phyloP scores from a whole-genome alignment of 192 early-diverging fungal species.

The Backusella luteola region DNA sequence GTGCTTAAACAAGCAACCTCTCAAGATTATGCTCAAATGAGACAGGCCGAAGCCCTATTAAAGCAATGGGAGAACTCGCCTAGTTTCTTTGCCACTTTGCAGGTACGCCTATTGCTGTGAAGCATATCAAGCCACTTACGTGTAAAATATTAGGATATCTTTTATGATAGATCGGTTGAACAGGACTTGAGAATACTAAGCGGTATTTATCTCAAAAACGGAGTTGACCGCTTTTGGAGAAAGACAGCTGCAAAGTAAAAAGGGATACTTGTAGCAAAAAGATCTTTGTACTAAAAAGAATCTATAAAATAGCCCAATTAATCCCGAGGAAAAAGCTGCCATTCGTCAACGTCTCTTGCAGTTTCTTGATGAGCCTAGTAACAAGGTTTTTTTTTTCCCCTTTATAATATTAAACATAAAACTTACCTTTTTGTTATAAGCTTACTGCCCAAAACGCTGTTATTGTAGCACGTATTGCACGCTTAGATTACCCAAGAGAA shows the following conservation, averaged over 20 bases:
- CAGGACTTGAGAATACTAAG: slow-evolving; percentile 70
- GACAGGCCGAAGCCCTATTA: slow-evolving; percentile 63
- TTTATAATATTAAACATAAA: too few relatives aligned
- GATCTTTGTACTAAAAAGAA: not conserved
- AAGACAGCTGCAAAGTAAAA: slow-evolving; percentile 65
- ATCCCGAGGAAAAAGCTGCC: slow-evolving; percentile 65
- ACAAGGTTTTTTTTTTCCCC: slow-evolving; percentile 35
- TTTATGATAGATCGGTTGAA: slow-evolving; percentile 64
- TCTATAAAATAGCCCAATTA: slow-evolving; percentile 52
- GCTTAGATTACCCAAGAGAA: slow-evolving; percentile 83
- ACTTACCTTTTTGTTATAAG: slow-evolving; percentile 24
- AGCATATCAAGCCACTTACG: too few relatives aligned
- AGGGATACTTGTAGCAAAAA: not conserved
- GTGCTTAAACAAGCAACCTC: slow-evolving; percentile 67
- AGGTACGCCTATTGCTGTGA: slow-evolving; percentile 35
- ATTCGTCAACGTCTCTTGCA: slow-evolving; percentile 65
- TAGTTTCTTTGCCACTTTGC: slow-evolving; percentile 68
- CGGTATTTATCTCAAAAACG: slow-evolving; percentile 85
- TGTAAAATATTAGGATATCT: slow-evolving; percentile 61
- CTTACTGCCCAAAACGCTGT: slow-evolving; percentile 77
- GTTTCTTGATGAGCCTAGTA: slow-evolving; percentile 67
- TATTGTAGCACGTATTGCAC: slow-evolving; percentile 76
- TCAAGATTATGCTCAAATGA: slow-evolving; percentile 60
- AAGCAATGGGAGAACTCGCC: slow-evolving; percentile 70
- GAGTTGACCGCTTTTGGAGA: slow-evolving; percentile 89